Conservation (phyloP, 352 stramenopile genomes). For the Phytophthora crassamura region DNA sequence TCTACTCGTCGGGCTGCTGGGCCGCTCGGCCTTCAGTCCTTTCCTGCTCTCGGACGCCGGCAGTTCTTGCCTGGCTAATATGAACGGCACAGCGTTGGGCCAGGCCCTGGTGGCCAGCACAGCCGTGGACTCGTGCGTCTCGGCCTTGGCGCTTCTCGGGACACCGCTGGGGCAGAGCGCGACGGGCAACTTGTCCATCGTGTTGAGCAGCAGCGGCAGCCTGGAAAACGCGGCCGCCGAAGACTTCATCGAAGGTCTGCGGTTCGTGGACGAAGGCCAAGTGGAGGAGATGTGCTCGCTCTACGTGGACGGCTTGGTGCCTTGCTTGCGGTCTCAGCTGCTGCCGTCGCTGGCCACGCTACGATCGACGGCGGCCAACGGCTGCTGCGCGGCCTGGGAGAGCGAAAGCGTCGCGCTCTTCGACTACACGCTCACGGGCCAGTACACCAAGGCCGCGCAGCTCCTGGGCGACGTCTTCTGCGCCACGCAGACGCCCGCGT, state of each 20-base stretch:
- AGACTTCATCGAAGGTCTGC: slow-evolving; percentile 28
- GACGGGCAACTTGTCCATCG: slow-evolving; percentile 46
- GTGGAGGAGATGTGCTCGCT: slow-evolving; percentile 61
- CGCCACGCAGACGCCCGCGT: slow-evolving; percentile 54
- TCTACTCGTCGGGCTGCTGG: slow-evolving; percentile 37
- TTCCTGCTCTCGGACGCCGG: slow-evolving; percentile 51
- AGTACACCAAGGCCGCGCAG: slow-evolving; percentile 63
- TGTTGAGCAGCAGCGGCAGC: slow-evolving; percentile 21
- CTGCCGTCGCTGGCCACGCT: slow-evolving; percentile 61
- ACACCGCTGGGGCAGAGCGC: slow-evolving; percentile 54
- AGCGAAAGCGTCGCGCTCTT: slow-evolving; percentile 46
- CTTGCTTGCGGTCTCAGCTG: slow-evolving; percentile 58
- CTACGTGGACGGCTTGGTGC: slow-evolving; percentile 53
- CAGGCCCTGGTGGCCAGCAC: slow-evolving; percentile 44
- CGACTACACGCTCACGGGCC: slow-evolving; percentile 67
- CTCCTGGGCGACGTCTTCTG: slow-evolving; percentile 61
- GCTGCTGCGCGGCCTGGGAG: slow-evolving; percentile 66
- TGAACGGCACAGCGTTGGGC: slow-evolving; percentile 59
- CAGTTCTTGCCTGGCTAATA: slow-evolving; percentile 64
- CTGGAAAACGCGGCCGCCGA: slow-evolving; percentile 9
- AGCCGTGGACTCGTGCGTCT: slow-evolving; percentile 41
- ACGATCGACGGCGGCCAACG: slow-evolving; percentile 48
- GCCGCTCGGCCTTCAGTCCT: slow-evolving; percentile 35
- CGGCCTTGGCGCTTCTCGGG: slow-evolving; percentile 40
- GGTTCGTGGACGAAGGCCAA: slow-evolving; percentile 37